These are phyloP conservation scores for Leptomonas pyrrhocoris DNA, from an alignment of 208 protist species.

Conservation along the genomic window DNA sequence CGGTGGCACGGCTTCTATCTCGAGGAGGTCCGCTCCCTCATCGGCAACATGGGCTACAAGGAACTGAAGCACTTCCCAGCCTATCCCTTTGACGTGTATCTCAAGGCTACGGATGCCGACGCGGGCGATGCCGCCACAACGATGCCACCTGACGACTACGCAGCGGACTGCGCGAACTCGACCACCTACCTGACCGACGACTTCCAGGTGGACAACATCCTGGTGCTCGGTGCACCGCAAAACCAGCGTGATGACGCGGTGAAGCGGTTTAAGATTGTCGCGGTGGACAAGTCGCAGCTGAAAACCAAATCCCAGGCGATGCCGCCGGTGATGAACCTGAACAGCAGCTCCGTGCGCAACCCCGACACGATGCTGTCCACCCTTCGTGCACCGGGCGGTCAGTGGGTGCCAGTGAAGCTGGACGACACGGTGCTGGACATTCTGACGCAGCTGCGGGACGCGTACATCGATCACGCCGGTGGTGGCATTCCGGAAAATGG, in stretches of 20 bases:
- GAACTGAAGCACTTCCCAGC: slow-evolving; percentile 77
- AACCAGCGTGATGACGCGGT: slow-evolving; percentile 85
- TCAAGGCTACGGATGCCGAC: slow-evolving; percentile 19
- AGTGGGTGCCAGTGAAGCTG: slow-evolving; percentile 50
- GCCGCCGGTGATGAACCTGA: slow-evolving; percentile 30
- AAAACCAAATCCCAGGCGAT: slow-evolving; percentile 42
- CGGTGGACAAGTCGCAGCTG: slow-evolving; percentile 72
- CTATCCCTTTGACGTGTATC: slow-evolving; percentile 86
- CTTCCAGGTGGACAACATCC: slow-evolving; percentile 73
- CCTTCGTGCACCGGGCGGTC: slow-evolving; percentile 24
- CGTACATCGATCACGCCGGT: slow-evolving; percentile 77
- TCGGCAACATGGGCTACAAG: slow-evolving; percentile 79
- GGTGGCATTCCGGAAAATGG: slow-evolving; percentile 89
- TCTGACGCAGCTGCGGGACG: slow-evolving; percentile 69
- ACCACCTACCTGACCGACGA: slow-evolving; percentile 83
- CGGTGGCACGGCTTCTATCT: slow-evolving; percentile 91
- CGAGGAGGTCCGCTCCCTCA: slow-evolving; percentile 87
- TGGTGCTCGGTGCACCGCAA: slow-evolving; percentile 69
- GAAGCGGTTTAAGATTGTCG: slow-evolving; percentile 86
- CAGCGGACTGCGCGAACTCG: slow-evolving; percentile 34
- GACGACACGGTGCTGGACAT: slow-evolving; percentile 43
- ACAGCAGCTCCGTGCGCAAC: slow-evolving; percentile 36
- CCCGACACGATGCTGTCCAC: slow-evolving; percentile 55
- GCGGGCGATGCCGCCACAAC: not conserved
- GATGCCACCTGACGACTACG: slow-evolving; percentile 44